Conservation (phyloP, 345 rosid species). For the Turnera subulata region DNA sequence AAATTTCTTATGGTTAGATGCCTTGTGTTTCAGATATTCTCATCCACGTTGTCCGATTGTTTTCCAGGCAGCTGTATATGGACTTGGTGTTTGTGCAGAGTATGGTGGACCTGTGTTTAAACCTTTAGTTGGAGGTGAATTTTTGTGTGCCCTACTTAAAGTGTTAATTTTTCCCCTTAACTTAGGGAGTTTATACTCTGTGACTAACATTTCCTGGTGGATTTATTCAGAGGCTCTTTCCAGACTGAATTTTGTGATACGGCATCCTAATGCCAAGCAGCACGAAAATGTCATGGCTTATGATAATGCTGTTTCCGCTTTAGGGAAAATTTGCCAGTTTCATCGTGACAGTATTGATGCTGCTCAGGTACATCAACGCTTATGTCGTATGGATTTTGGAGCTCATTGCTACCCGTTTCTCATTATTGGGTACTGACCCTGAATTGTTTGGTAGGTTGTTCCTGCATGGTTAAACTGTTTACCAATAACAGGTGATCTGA, state of each 20-base stretch:
- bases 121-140: slow-evolving; percentile 91
- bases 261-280: slow-evolving; percentile 71
- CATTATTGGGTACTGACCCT: background rate
- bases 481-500: slow-evolving; percentile 84
- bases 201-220: slow-evolving; percentile 21
- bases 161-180: background rate
- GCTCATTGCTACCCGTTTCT: background rate
- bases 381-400: background rate
- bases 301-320: slow-evolving; percentile 99
- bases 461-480: slow-evolving; percentile 99
- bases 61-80: slow-evolving; percentile 96
- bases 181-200: background rate
- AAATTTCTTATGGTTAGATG: slow-evolving; percentile 5
- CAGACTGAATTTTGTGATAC: slow-evolving; percentile 81
- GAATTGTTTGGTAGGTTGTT: slow-evolving; percentile 51
- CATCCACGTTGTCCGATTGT: slow-evolving; percentile 14
- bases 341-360: slow-evolving; percentile 88
- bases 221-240: slow-evolving; percentile 83
- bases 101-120: slow-evolving; percentile 84
- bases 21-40: slow-evolving; percentile 1
- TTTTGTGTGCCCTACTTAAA: slow-evolving; percentile 8
- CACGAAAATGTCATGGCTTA: slow-evolving; percentile 92
- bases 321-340: slow-evolving; percentile 92
- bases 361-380: slow-evolving; percentile 59
- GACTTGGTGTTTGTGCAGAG: slow-evolving; percentile 99